Evolutionary conservation across 495 filamentous ascomycete genomes (phyloP).

Genomic region (Bryoglossum gracile): DNA sequence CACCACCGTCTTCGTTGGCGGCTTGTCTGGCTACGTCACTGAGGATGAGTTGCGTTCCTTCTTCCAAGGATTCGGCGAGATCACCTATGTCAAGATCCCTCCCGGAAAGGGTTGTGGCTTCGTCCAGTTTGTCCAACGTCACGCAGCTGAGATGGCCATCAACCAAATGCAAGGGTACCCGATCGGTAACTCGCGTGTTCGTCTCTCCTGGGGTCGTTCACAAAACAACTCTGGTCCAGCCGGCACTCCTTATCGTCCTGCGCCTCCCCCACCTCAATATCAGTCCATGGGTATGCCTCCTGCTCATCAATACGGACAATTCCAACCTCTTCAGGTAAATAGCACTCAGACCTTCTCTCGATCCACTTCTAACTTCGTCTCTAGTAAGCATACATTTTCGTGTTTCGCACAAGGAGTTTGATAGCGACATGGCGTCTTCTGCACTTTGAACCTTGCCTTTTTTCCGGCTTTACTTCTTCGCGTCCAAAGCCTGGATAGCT

Average conservation of each 20-base stretch:
- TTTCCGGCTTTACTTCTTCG: slow-evolving; percentile 23
- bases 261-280: slow-evolving; percentile 79
- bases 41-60: slow-evolving; percentile 99
- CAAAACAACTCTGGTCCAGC: slow-evolving; percentile 99
- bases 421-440: slow-evolving; percentile 25
- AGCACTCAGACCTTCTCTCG: background rate
- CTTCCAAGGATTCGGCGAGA: slow-evolving; percentile 99
- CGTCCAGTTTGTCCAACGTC: slow-evolving; percentile 98
- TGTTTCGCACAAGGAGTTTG: slow-evolving; percentile 28
- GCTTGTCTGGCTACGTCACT: slow-evolving; percentile 95
- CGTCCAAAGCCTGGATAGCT: slow-evolving; percentile 27
- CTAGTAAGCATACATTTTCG: slow-evolving; percentile 25
- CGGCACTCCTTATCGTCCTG: slow-evolving; percentile 94
- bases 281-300: slow-evolving; percentile 81
- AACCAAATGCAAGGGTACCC: slow-evolving; percentile 99
- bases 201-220: slow-evolving; percentile 92
- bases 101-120: slow-evolving; percentile 99
- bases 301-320: slow-evolving; percentile 44
- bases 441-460: slow-evolving; percentile 24
- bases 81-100: slow-evolving; percentile 99
- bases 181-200: slow-evolving; percentile 96
- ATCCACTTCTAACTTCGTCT: slow-evolving; percentile 5
- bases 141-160: slow-evolving; percentile 99
- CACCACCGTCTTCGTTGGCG: slow-evolving; percentile 98
- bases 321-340: slow-evolving; percentile 28